Percentiles rank a stretch among this genome's conserved stretches.
Evolutionary conservation across 371 early-diverging fungal genomes (phyloP).

Genomic region (Zychaea mexicana): DNA sequence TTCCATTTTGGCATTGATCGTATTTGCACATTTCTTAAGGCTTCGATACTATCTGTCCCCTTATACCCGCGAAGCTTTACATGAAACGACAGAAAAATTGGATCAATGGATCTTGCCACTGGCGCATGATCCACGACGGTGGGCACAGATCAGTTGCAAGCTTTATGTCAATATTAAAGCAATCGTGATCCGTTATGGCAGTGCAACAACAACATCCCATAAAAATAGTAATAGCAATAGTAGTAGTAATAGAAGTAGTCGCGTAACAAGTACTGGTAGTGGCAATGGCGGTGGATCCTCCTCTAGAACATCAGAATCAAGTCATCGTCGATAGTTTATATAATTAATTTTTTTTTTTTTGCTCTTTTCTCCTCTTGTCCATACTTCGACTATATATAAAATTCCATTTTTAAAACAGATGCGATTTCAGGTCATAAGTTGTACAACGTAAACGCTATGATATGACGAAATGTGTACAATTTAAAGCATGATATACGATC

Average conservation of each 20-base stretch:
- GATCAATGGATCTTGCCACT: slow-evolving; percentile 59
- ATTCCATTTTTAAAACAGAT: not conserved
- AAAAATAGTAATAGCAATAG: not conserved
- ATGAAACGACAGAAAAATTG: slow-evolving; percentile 44
- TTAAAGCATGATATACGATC: no score
- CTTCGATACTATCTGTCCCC: slow-evolving; percentile 78
- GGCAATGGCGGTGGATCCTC: not conserved
- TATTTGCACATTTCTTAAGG: slow-evolving; percentile 82
- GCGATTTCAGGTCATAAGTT: no score
- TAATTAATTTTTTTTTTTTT: not conserved
- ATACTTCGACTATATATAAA: not conserved
- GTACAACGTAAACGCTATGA: no score
- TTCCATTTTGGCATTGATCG: slow-evolving; percentile 74
- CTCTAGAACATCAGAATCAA: not conserved
- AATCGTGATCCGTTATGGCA: slow-evolving; percentile 56
- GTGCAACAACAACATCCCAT: slow-evolving; percentile 10
- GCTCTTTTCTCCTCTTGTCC: not conserved
- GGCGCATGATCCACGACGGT: slow-evolving; percentile 35
- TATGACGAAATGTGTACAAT: no score
- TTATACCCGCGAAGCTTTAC: slow-evolving; percentile 61
- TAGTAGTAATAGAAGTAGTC: not conserved
- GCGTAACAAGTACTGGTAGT: not conserved
- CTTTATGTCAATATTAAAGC: slow-evolving; percentile 54
- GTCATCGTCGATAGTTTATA: slow-evolving; percentile 5
- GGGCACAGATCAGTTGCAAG: slow-evolving; percentile 36